These are phyloP conservation scores for Spizellomyces sp. DNA, from an alignment of 192 early-diverging fungal genomes.

Conservation along the genomic window DNA sequence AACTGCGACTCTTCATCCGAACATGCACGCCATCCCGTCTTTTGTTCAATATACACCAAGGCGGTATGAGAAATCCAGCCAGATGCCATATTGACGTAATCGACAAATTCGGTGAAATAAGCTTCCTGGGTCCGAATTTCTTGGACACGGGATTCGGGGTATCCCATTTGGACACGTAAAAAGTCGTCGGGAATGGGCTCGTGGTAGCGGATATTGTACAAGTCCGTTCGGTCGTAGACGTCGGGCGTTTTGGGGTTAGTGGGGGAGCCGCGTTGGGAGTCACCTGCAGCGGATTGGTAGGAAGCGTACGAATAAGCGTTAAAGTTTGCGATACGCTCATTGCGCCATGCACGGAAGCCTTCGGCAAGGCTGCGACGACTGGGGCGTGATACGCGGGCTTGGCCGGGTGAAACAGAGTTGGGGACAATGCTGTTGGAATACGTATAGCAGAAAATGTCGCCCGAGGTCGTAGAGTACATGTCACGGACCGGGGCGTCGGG, in stretches of 20 bases:
- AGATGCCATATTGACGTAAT: constrained; percentile 21
- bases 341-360: not conserved
- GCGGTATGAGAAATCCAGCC: constrained; percentile 19
- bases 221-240: constrained; percentile 33
- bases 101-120: constrained; percentile 22
- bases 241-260: constrained; percentile 8
- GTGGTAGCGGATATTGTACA: constrained; percentile 23
- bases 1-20: constrained; percentile 8
- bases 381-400: not conserved
- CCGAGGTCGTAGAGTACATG: constrained; percentile 12
- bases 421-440: constrained; percentile 24
- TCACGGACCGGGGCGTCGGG: constrained; percentile 23
- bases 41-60: constrained; percentile 12
- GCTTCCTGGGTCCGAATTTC: constrained; percentile 14
- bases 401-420: constrained; percentile 3
- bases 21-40: constrained; percentile 1
- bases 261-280: constrained; percentile 2
- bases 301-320: not conserved
- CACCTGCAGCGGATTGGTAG: not conserved
- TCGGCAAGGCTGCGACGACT: not conserved
- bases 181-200: constrained; percentile 14
- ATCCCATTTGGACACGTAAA: constrained; percentile 16
- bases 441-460: constrained; percentile 22
- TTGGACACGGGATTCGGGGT: constrained; percentile 16
- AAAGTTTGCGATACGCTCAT: not conserved